Percentiles rank a stretch among this genome's conserved stretches.
These are phyloP conservation scores for Thelonectria discophora DNA, from an alignment of 2,329 filamentous ascomycete species.

Conservation along the genomic window DNA sequence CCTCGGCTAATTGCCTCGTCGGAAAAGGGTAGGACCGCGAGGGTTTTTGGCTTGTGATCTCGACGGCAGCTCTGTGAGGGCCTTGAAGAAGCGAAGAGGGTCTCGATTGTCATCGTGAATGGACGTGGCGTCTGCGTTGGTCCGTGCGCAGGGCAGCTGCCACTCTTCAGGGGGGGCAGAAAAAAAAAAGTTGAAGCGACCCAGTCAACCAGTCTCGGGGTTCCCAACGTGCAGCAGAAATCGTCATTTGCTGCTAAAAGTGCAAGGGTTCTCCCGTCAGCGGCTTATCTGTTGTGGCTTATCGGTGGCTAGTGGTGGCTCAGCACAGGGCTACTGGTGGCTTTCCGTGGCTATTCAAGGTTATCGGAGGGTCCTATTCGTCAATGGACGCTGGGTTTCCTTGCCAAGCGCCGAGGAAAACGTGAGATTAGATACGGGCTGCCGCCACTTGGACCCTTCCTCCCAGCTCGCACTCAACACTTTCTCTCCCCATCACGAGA, in stretches of 20 bases:
- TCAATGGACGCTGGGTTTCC: constrained; percentile 10
- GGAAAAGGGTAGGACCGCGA: background rate
- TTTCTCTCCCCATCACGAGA: constrained; percentile 24
- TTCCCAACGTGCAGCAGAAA: background rate
- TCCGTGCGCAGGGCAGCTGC: constrained; percentile 1
- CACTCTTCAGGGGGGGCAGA: background rate
- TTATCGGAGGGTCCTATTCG: constrained; percentile 37
- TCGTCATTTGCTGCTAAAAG: background rate
- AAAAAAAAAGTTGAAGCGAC: background rate
- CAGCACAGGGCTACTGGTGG: constrained; percentile 6
- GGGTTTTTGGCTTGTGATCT: background rate
- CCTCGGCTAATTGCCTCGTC: constrained; percentile 28
- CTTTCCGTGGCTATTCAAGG: constrained; percentile 20
- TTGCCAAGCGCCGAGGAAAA: constrained; percentile 28
- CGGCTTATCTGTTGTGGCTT: background rate
- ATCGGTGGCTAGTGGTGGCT: constrained; percentile 7
- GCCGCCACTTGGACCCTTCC: constrained; percentile 16
- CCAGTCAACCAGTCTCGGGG: background rate
- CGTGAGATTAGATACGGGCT: constrained; percentile 42
- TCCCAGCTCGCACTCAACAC: constrained; percentile 24
- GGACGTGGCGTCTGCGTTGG: constrained; percentile 18
- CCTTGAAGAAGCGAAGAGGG: too few relatives aligned
- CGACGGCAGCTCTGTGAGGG: background rate
- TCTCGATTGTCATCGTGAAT: background rate
- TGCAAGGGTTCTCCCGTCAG: background rate